Base-by-base conservation (phyloP, 1,284 basidiomycete species). In the Fomitopsis pinicola region DNA sequence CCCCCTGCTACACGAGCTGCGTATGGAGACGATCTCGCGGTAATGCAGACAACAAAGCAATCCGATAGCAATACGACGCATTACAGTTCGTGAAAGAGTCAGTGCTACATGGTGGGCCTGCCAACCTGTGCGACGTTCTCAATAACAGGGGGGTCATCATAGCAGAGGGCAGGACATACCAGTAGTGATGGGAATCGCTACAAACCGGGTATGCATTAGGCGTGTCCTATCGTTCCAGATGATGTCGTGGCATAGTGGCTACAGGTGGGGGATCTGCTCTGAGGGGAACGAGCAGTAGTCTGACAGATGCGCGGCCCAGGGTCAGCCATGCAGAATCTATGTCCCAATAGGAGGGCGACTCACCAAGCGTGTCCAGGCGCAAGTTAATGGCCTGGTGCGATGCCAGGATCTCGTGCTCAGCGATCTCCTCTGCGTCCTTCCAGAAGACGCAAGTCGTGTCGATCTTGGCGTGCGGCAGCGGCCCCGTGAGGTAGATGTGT, bases 391-490 rank as follows among this genome's bases (percentile, higher is more conserved):
- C 59, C 59, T 60, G 36, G 35, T 42, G 44, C 10, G 42, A 36
- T 14, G 59, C 59, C 33, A 26, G 42, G 9, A 60, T 56, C 54
- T 60, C 59, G 45, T 60, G 59, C 44, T 60, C 59, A 22, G 54
- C 54, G 14, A 60, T 44, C 42, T 60, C 59, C 36, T 46, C 42
- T 19, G 35, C 40, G 35, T 56, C 44, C 50, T 38, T 48, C 59
- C 59, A 56, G 45, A 38, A 56, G 42, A 60, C 54, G 35, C 22
- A 33, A n/a, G 59, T 54, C 44, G 54, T 60, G 54, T 60, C 59
- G 26, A 56, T 28, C n/a, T 50, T 56, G 14, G 44, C 59, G 35
- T 56, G 35, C 14, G 59, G 59, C 5, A 60, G 10, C 22, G 53
- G 42, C 12, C 45, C 53, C 19, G 45, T n/a, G n/a, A 46, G 19